Percentiles rank a stretch among this genome's conserved stretches.
These are phyloP conservation scores for Grigorovia humatica DNA, from an alignment of 805 yeast genomes.

Conservation along the genomic window DNA sequence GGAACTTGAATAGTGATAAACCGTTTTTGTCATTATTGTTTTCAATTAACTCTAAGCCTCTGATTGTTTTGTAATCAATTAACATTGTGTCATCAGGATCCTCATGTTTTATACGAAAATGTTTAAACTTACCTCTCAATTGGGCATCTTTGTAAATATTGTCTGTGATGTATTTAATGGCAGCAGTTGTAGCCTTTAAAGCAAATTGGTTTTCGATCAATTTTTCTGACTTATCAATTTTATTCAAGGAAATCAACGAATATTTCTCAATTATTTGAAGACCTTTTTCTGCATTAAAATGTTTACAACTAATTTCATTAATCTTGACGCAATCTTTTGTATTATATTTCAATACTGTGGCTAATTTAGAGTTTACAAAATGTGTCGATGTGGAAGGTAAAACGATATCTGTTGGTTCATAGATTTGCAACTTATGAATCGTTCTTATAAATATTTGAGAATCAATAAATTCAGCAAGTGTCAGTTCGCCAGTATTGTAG, in stretches of 20 bases:
- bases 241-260: constrained; percentile 8
- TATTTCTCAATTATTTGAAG: constrained; percentile 13
- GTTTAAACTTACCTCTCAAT: constrained; percentile 14
- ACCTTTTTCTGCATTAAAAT: constrained; percentile 24
- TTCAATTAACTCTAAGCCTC: constrained; percentile 32
- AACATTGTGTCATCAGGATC: constrained; percentile 34
- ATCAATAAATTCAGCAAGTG: constrained; percentile 31
- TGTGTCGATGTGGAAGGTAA: constrained; percentile 24
- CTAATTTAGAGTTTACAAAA: constrained; percentile 26
- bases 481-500: constrained; percentile 31
- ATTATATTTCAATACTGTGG: constrained; percentile 30
- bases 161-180: constrained; percentile 17
- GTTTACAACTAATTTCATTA: constrained; percentile 15
- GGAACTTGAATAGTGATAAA: constrained; percentile 27
- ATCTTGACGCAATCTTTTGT: constrained; percentile 19
- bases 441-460: constrained; percentile 39
- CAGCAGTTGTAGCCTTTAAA: constrained; percentile 29
- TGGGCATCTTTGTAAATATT: neutral
- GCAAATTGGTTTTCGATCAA: constrained; percentile 26
- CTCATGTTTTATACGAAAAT: constrained; percentile 30
- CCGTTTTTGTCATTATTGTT: constrained; percentile 26
- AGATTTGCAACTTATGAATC: constrained; percentile 31
- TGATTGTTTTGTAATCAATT: constrained; percentile 32
- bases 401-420: constrained; percentile 29
- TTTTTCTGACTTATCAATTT: constrained; percentile 8